phyloP scores from a whole-genome alignment of 805 yeast genomes.

The Lipomyces sp. region DNA sequence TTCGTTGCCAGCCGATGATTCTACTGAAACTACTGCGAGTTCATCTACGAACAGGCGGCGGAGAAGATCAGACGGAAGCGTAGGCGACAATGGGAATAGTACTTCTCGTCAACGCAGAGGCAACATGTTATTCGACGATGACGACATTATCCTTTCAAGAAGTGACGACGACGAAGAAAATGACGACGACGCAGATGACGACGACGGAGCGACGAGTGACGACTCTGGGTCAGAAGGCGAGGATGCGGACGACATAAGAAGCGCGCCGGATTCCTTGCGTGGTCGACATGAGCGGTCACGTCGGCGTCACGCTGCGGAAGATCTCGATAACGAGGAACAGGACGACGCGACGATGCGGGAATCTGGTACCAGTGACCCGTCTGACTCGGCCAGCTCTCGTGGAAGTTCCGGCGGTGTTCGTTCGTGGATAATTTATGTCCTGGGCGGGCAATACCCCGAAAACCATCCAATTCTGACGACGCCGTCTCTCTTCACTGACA shows the following conservation, averaged over 20 bases:
- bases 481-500: slow-evolving; percentile 47
- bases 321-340: no score
- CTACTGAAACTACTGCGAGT: neutral
- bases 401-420: slow-evolving; percentile 31
- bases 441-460: slow-evolving; percentile 53
- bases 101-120: slow-evolving; percentile 12
- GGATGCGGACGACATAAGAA: slow-evolving; percentile 23
- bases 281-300: neutral
- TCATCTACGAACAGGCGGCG: slow-evolving; percentile 9
- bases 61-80: slow-evolving; percentile 21
- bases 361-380: neutral
- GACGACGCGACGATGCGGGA: neutral
- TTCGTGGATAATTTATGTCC: slow-evolving; percentile 61
- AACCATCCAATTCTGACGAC: slow-evolving; percentile 50
- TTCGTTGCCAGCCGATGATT: neutral
- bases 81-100: slow-evolving; percentile 7
- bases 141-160: slow-evolving; percentile 1
- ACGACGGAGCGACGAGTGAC: slow-evolving; percentile 1
- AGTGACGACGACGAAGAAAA: slow-evolving; percentile 8
- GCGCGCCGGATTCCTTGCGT: neutral
- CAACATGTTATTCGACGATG: slow-evolving; percentile 10
- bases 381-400: no score
- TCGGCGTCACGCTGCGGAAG: neutral
- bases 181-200: slow-evolving; percentile 9
- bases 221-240: neutral